A percentile compares a stretch with the other conserved stretches of the same genome.
Evolutionary conservation across 2,329 filamentous ascomycete genomes (phyloP).

Genomic region (Cercospora nicotianae): DNA sequence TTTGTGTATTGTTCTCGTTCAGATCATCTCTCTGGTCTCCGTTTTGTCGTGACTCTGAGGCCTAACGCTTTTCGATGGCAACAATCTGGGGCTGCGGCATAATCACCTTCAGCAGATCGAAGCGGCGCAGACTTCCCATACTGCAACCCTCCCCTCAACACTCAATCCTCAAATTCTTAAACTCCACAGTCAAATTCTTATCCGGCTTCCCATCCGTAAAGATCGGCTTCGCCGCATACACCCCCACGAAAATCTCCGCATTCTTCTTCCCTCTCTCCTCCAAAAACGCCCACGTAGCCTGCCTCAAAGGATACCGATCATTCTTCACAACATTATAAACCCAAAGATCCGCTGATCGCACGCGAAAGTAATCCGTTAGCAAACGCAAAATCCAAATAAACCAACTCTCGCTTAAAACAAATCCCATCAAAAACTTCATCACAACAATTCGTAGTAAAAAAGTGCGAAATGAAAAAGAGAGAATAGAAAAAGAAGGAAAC

Average conservation of each 20-base stretch:
- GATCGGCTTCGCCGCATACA: slow-evolving; percentile 25
- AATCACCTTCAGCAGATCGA: no score
- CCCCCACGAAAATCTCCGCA: slow-evolving; percentile 22
- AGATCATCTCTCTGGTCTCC: no score
- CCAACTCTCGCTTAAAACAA: not conserved
- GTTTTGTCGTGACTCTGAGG: no score
- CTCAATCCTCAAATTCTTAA: slow-evolving; percentile 21
- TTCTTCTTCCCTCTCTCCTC: slow-evolving; percentile 22
- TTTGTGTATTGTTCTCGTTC: not conserved
- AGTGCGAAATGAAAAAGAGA: not conserved
- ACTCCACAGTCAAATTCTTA: slow-evolving; percentile 21
- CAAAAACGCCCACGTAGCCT: slow-evolving; percentile 24
- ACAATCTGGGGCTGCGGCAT: no score
- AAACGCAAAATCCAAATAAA: not conserved
- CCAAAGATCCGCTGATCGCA: slow-evolving; percentile 54
- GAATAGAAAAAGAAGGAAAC: not conserved
- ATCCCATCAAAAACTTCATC: not conserved
- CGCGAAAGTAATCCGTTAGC: not conserved
- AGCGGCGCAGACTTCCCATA: no score
- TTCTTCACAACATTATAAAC: slow-evolving; percentile 53
- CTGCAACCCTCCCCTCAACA: slow-evolving; percentile 1
- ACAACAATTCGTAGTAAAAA: not conserved
- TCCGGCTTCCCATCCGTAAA: slow-evolving; percentile 11
- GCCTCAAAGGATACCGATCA: slow-evolving; percentile 44
- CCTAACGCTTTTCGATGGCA: no score